phyloP scores from a whole-genome alignment of 768 basidiomycete genomes.

The Dendrothele bispora region DNA sequence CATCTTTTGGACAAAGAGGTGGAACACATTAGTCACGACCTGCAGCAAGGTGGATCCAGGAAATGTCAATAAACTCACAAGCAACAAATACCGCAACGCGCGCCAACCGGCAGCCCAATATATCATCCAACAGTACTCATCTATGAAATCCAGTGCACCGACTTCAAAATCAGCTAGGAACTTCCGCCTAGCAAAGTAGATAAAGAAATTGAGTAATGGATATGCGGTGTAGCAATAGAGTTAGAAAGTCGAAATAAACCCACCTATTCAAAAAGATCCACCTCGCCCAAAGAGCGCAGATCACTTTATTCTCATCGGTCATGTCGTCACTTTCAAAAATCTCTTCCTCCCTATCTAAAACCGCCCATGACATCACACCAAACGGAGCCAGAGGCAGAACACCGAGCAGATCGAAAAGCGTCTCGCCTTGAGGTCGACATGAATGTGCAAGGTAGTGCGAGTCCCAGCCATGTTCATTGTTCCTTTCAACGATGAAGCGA shows the following conservation, averaged over 20 bases:
- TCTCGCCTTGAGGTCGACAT: conserved; percentile 65
- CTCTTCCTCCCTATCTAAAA: conserved; percentile 75
- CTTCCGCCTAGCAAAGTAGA: conserved; percentile 35
- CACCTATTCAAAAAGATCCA: conserved; percentile 71
- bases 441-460: conserved; percentile 60
- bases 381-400: conserved; percentile 59
- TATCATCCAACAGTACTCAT: conserved; percentile 65
- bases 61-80: conserved; percentile 46
- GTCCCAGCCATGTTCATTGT: conserved; percentile 51
- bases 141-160: conserved; percentile 55
- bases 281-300: conserved; percentile 74
- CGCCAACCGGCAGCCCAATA: conserved; percentile 68
- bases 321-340: conserved; percentile 72
- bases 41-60: neutral
- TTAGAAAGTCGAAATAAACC: conserved; percentile 7
- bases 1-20: conserved; percentile 35
- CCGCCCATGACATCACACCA: conserved; percentile 67
- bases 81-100: conserved; percentile 59
- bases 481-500: conserved; percentile 42
- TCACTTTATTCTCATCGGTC: conserved; percentile 74
- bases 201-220: no score
- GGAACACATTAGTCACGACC: neutral
- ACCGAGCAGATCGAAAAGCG: conserved; percentile 63
- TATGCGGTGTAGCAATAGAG: no score
- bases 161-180: conserved; percentile 58